Conservation (phyloP, 768 basidiomycete species). For the Hebeloma cylindrosporum region DNA sequence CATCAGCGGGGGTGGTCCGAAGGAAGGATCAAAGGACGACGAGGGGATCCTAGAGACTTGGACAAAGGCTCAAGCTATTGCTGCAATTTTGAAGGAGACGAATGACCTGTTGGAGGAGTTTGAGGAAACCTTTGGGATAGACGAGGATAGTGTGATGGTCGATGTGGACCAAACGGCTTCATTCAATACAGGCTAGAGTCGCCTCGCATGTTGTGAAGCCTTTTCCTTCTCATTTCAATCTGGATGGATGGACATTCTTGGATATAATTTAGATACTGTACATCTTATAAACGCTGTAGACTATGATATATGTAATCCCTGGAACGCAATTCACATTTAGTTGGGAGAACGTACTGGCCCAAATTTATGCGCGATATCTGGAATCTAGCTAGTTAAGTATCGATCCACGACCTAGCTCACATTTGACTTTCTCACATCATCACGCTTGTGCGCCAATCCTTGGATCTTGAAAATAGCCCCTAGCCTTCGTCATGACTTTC, state of each 20-base stretch:
- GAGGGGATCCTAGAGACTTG: conserved; percentile 44
- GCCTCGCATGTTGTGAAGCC: no score
- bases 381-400: no score
- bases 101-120: conserved; percentile 62
- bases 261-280: neutral
- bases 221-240: conserved; percentile 6
- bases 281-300: neutral
- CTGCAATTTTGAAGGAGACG: conserved; percentile 54
- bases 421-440: neutral
- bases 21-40: conserved; percentile 34
- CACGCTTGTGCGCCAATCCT: neutral
- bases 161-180: conserved; percentile 18
- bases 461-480: neutral
- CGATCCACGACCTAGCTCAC: conserved; percentile 19
- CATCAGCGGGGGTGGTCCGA: conserved; percentile 14
- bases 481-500: conserved; percentile 16
- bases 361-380: conserved; percentile 20
- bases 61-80: conserved; percentile 54
- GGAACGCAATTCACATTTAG: no score
- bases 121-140: conserved; percentile 26
- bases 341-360: no score
- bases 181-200: conserved; percentile 1
- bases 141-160: conserved; percentile 29
- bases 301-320: neutral
- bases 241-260: conserved; percentile 18